Evolutionary conservation across 2,329 filamentous ascomycete species (phyloP).

Genomic region (Chaetomium sp.): DNA sequence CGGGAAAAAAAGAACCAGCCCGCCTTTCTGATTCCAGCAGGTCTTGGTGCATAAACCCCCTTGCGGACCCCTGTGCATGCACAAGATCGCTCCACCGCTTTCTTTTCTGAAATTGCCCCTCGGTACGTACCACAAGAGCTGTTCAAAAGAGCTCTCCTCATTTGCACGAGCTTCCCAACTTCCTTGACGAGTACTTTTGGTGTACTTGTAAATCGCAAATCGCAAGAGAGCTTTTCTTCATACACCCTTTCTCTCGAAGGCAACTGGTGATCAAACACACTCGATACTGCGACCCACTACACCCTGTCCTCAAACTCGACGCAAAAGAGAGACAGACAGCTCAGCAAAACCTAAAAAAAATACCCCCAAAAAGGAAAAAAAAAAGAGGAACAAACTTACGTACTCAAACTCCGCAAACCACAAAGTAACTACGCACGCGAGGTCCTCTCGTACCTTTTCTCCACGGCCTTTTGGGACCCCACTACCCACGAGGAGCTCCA

Average conservation of each 20-base stretch:
- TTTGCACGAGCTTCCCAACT: too few species aligned
- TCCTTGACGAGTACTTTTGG: too few species aligned
- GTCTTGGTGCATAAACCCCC: neutral
- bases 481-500: neutral
- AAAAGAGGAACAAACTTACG: neutral
- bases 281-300: too few species aligned
- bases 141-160: too few species aligned
- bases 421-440: neutral
- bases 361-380: neutral
- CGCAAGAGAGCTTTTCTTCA: too few species aligned
- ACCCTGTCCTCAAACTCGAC: too few species aligned
- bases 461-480: neutral
- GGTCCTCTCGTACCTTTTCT: neutral
- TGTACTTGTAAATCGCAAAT: too few species aligned
- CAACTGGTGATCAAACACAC: too few species aligned
- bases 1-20: neutral
- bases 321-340: too few species aligned
- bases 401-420: neutral
- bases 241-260: too few species aligned
- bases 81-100: constrained; percentile 6
- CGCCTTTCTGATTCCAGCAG: neutral
- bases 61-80: neutral
- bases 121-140: too few species aligned
- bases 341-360: neutral
- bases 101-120: neutral